Conservation (phyloP, 768 basidiomycete species). For the Psilocybe sp. region DNA sequence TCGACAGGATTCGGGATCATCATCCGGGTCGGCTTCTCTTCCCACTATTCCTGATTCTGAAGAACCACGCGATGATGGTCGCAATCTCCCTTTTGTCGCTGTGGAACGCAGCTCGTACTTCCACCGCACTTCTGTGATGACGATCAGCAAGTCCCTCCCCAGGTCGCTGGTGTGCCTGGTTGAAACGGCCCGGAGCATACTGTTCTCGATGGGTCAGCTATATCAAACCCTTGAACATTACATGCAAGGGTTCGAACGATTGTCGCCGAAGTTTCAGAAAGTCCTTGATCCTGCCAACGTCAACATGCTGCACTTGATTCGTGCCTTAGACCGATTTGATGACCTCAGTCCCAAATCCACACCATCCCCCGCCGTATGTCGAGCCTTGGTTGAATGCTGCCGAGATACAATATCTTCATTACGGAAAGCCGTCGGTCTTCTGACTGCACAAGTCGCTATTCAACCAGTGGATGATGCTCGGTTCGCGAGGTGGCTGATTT, state of each 20-base stretch:
- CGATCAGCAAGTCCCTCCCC: slow-evolving; percentile 68
- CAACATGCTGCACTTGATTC: slow-evolving; percentile 82
- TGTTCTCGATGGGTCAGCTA: slow-evolving; percentile 90
- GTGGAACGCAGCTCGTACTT: slow-evolving; percentile 92
- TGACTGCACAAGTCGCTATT: slow-evolving; percentile 78
- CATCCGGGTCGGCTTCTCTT: slow-evolving; percentile 24
- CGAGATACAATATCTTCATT: slow-evolving; percentile 82
- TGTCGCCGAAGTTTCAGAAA: slow-evolving; percentile 76
- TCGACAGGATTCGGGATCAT: slow-evolving; percentile 40
- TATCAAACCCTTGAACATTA: slow-evolving; percentile 89
- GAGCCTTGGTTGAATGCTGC: slow-evolving; percentile 78
- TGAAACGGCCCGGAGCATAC: slow-evolving; percentile 87
- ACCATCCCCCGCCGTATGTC: slow-evolving; percentile 72
- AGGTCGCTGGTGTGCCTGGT: slow-evolving; percentile 64
- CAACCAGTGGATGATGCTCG: slow-evolving; percentile 77
- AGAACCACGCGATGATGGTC: slow-evolving; percentile 31
- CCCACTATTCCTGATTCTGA: slow-evolving; percentile 21
- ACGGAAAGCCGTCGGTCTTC: slow-evolving; percentile 82
- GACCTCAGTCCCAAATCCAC: slow-evolving; percentile 63
- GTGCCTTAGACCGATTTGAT: slow-evolving; percentile 90
- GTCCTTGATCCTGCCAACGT: slow-evolving; percentile 82
- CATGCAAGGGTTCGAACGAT: slow-evolving; percentile 76
- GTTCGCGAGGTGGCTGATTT: slow-evolving; percentile 80
- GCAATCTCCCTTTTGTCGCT: slow-evolving; percentile 58
- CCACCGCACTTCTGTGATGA: slow-evolving; percentile 81